Percentiles rank a stretch among this genome's conserved stretches.
Evolutionary conservation across 352 stramenopile species (phyloP).

Genomic region (Globisporangium spinosum): DNA sequence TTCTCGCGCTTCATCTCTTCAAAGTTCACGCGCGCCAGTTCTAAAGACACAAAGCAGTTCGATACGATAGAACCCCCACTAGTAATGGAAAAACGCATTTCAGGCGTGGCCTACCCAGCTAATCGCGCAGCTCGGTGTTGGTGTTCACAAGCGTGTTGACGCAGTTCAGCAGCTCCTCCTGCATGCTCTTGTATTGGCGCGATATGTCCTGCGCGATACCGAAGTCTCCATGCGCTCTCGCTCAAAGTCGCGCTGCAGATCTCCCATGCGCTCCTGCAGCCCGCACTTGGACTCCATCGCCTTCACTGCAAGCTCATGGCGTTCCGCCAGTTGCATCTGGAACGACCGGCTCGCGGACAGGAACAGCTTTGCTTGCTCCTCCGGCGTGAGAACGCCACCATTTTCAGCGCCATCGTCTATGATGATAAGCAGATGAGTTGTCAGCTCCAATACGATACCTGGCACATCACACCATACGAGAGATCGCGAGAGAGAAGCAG

Average conservation of each 20-base stretch:
- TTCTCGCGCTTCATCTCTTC: slow-evolving; percentile 91
- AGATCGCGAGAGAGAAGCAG: neutral
- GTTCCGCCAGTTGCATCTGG: slow-evolving; percentile 88
- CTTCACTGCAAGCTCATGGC: slow-evolving; percentile 81
- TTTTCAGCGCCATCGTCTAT: slow-evolving; percentile 73
- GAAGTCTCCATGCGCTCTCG: slow-evolving; percentile 84
- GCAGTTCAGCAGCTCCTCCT: slow-evolving; percentile 88
- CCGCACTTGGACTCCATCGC: slow-evolving; percentile 88
- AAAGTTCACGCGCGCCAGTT: slow-evolving; percentile 81
- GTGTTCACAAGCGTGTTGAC: slow-evolving; percentile 88
- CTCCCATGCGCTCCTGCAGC: slow-evolving; percentile 71
- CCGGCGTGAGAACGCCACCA: slow-evolving; percentile 63
- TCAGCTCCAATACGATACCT: neutral
- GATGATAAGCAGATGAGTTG: neutral
- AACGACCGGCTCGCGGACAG: slow-evolving; percentile 80
- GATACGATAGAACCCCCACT: neutral
- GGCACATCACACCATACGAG: neutral
- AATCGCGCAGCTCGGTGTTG: slow-evolving; percentile 90
- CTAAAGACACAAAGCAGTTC: slow-evolving; percentile 23
- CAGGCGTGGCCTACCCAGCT: slow-evolving; percentile 52
- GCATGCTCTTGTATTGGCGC: slow-evolving; percentile 96
- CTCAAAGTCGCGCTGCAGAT: slow-evolving; percentile 87
- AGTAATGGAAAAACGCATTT: neutral
- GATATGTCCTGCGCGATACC: slow-evolving; percentile 96
- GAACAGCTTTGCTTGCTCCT: slow-evolving; percentile 86